Evolutionary conservation across 495 filamentous ascomycete genomes (phyloP).

Genomic region (Penicillium paradoxum): DNA sequence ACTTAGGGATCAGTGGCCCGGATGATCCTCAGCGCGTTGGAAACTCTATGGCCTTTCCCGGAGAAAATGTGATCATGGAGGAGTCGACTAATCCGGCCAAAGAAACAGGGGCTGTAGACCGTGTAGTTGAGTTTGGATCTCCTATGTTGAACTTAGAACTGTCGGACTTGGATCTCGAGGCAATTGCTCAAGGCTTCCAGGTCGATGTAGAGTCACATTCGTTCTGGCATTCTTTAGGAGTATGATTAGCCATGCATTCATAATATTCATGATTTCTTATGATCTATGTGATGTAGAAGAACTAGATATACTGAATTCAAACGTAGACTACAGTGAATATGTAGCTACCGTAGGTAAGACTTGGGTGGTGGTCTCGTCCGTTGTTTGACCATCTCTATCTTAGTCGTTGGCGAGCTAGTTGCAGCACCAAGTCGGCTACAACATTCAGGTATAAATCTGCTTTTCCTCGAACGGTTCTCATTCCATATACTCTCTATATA

Average conservation of each 20-base stretch:
- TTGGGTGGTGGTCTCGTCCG: too few relatives aligned
- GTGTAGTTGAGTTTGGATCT: conserved; percentile 8
- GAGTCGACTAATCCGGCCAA: background rate
- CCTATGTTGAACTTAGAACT: conserved; percentile 20
- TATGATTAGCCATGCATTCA: background rate
- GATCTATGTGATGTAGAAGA: background rate
- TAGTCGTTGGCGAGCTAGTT: too few relatives aligned
- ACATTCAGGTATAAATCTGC: too few relatives aligned
- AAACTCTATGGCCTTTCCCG: background rate
- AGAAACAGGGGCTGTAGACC: background rate
- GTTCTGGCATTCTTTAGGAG: conserved; percentile 18
- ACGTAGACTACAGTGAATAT: too few relatives aligned
- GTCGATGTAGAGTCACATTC: conserved; percentile 23
- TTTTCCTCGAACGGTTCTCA: too few relatives aligned
- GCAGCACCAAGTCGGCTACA: too few relatives aligned
- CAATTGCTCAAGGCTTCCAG: conserved; percentile 26
- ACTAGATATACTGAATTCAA: too few relatives aligned
- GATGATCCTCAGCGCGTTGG: background rate
- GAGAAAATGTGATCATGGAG: background rate
- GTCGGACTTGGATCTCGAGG: conserved; percentile 26
- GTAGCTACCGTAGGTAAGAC: too few relatives aligned
- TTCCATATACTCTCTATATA: too few relatives aligned
- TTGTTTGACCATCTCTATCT: too few relatives aligned
- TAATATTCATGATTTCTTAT: background rate
- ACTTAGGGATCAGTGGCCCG: conserved; percentile 11